phyloP scores from a whole-genome alignment of 2,329 filamentous ascomycete genomes.

The Neoarthrinium moseri region DNA sequence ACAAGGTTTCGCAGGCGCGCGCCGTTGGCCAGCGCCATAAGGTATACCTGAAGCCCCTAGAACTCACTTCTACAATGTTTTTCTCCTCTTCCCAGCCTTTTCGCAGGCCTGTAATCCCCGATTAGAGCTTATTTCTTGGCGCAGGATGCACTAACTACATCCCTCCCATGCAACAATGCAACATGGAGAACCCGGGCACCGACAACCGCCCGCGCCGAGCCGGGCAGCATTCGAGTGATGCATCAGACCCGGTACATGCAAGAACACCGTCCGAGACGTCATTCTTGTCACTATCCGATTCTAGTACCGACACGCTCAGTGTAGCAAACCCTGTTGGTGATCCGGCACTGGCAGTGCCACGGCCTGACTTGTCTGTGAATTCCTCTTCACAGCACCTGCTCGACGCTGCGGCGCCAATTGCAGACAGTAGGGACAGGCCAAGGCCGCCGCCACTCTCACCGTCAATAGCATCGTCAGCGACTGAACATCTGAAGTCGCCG shows the following conservation, averaged over 20 bases:
- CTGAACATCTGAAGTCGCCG: background rate
- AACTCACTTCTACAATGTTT: background rate
- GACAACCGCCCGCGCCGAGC: slow-evolving; percentile 1
- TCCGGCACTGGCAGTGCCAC: background rate
- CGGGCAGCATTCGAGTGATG: background rate
- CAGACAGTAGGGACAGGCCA: background rate
- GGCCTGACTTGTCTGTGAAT: too few species aligned
- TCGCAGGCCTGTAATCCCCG: background rate
- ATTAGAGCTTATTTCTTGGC: too few species aligned
- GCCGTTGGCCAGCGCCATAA: slow-evolving; percentile 2
- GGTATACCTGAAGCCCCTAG: slow-evolving; percentile 1
- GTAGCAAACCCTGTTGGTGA: slow-evolving; percentile 1
- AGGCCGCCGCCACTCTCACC: background rate
- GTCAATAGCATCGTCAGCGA: background rate
- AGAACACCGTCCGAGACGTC: background rate
- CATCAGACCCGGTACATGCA: slow-evolving; percentile 6
- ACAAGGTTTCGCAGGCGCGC: slow-evolving; percentile 1
- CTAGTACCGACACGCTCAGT: slow-evolving; percentile 1
- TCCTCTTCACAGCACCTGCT: too few species aligned
- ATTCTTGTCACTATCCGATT: background rate
- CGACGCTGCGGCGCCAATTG: background rate
- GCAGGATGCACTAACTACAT: slow-evolving; percentile 6
- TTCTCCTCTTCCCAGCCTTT: slow-evolving; percentile 4
- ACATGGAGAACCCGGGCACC: slow-evolving; percentile 4
- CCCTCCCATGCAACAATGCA: background rate